Base-by-base conservation (phyloP, 1,284 basidiomycete species). In the Ustilago bromivora region DNA sequence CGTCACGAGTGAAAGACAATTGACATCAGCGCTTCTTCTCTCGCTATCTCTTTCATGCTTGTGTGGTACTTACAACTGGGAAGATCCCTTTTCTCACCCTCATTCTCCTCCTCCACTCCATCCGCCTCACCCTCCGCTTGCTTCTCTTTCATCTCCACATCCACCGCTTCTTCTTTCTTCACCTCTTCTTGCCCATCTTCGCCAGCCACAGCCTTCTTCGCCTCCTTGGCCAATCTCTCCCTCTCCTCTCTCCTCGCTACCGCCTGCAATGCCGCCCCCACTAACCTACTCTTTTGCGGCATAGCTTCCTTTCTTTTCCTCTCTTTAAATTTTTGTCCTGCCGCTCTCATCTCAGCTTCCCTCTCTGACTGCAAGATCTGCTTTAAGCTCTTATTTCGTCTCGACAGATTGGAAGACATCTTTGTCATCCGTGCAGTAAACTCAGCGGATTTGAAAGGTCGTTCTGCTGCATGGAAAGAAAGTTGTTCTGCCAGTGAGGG, bases 311-410 rank as follows among this genome's bases (percentile, higher is more conserved):
- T 73, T 34, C 58, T 58, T 53, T 76, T 78, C 34, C 76, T 66
- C 60, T 80, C 67, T 43, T 65, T 66, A 36, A 73, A 67, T 57
- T 70, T 72, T 8, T 62, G 53, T 2, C 75, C 75, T 0, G 68
- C 69, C 0, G 77, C 64, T 1, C 79, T 52, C 69, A 81, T 67
- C 13, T 71, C 78, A 15, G 77, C 76, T 34, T 84, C 82, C 23
- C 80, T 69, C 57, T 84, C 82, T 13, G 59, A 61, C 55, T 77
- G 80, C 41, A 84, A 46, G 52, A 84, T 63, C 66, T 84, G 82
- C 66, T 84, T 84, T 17, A 83, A 56, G 13, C 79, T 76, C 71
- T 83, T 83, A 70, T 83, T 83, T 7, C 80, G 52, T 31, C 80
- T 61, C 10, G 74, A 66, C 23, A 79, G 47, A 19, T 78, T 79